A percentile compares a stretch with the other conserved stretches of the same genome.
phyloP scores from a whole-genome alignment of 331 rosid genomes.

The Telfairia occidentalis region DNA sequence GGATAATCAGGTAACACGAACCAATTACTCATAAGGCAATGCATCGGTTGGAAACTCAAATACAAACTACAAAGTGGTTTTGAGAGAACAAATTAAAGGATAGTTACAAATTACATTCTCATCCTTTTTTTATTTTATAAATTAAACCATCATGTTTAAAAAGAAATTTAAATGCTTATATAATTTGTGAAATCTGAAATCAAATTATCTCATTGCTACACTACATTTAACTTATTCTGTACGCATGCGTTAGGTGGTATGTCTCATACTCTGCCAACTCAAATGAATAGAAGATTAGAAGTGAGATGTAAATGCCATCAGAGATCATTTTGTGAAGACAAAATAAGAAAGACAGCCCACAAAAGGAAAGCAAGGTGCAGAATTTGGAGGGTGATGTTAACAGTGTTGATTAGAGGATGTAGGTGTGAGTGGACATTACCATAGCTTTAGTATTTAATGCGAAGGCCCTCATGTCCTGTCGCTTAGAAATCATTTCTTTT shows the following conservation, averaged over 20 bases:
- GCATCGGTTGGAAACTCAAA: not conserved
- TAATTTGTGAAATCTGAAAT: too few species aligned
- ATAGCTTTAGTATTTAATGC: constrained; percentile 79
- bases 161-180: too few species aligned
- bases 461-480: constrained; percentile 57
- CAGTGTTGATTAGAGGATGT: not conserved
- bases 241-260: not conserved
- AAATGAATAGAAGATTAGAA: not conserved
- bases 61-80: too few species aligned
- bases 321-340: not conserved
- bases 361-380: not conserved
- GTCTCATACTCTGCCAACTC: not conserved
- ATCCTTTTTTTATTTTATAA: too few species aligned
- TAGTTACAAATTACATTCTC: too few species aligned
- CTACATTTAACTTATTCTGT: not conserved
- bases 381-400: not conserved
- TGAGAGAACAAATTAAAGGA: too few species aligned
- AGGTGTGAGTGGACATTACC: constrained; percentile 28
- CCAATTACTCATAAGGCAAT: not conserved
- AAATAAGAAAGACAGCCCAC: not conserved
- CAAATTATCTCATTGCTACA: not conserved
- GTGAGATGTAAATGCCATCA: not conserved
- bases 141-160: too few species aligned
- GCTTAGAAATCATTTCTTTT: constrained; percentile 44
- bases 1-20: not conserved